Evolutionary conservation across 345 rosid genomes (phyloP).

Genomic region (Eutrema japonicum): DNA sequence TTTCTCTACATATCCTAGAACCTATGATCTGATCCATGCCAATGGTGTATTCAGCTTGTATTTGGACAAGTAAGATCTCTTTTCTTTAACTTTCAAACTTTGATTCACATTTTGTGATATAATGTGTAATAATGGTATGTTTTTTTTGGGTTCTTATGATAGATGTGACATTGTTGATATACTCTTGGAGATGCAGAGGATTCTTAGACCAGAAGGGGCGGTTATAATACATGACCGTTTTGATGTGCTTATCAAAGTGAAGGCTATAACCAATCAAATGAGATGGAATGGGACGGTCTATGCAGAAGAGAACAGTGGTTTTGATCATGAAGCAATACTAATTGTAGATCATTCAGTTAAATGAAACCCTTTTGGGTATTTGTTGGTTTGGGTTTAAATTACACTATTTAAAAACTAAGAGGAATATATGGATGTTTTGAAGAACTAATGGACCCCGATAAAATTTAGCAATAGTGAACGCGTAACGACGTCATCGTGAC

Average conservation of each 20-base stretch:
- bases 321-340: conserved; percentile 54
- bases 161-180: conserved; percentile 65
- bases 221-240: conserved; percentile 60
- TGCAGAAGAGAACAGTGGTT: conserved; percentile 47
- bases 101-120: conserved; percentile 4
- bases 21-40: conserved; percentile 66
- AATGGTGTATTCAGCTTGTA: conserved; percentile 65
- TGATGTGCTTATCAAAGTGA: conserved; percentile 54
- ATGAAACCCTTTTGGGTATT: not conserved
- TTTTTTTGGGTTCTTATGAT: conserved; percentile 5
- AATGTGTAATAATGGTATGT: conserved; percentile 10
- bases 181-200: conserved; percentile 66
- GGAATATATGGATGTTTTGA: conserved; percentile 14
- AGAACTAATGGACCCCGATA: not conserved
- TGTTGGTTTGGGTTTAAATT: conserved; percentile 24
- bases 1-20: conserved; percentile 63
- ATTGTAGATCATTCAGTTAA: conserved; percentile 43
- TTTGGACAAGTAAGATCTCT: conserved; percentile 60
- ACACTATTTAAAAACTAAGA: not conserved
- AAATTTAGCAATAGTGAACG: not conserved
- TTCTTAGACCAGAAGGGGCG: conserved; percentile 62
- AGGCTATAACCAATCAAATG: conserved; percentile 49
- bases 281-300: conserved; percentile 57
- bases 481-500: conserved; percentile 33
- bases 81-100: not conserved